Evolutionary conservation across 768 basidiomycete genomes (phyloP), one percentile per base, ranked within the genome.

Genomic region (Suillus americanus): DNA sequence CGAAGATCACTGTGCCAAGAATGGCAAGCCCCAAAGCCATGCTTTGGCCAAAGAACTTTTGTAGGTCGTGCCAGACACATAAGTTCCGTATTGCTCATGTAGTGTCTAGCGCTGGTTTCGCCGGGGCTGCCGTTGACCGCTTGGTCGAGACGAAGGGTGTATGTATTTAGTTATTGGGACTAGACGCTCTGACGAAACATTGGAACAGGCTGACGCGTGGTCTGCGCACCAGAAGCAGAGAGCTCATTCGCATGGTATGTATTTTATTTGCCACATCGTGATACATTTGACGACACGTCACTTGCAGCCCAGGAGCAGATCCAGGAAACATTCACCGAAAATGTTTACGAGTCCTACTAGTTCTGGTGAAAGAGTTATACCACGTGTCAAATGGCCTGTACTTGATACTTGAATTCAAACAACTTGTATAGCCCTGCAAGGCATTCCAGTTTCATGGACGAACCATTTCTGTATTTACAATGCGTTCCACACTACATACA

Each of bases 1-100:
- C 23, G 64, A 66, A 46, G n/a, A 65, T n/a, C 64, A 66, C 51
- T 35, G 46, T 23, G 66, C 48, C 5, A 14, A 0, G 30, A 50
- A 65, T 9, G 66, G 66, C 25, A 23, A 13, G 30, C 64, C 64
- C 9, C 45, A 61, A 20, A 55, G 8, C 59, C 66, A 66, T 38
- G 66, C 66, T 23, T 25, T 61, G 64, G 66, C 66, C 23, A 66
- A 66, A 38, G 66, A 66, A 45, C 4, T 66, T 18, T 2, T 66
- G 66, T 66, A 65, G 16, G 64, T 45, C 50, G 5, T 50, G 6
- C 20, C 10, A 14, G 28, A 55, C 23, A 12, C 28, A 30, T 18
- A 3, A 4, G 0, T 43, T 18, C 18, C 30, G 3, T 25, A 20
- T 40, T 61, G 53, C 25, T 65, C n/a, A 65, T 18, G 33, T 20